These are phyloP conservation scores for Blastomyces parvus DNA, from an alignment of 2,329 filamentous ascomycete species.

Conservation along the genomic window DNA sequence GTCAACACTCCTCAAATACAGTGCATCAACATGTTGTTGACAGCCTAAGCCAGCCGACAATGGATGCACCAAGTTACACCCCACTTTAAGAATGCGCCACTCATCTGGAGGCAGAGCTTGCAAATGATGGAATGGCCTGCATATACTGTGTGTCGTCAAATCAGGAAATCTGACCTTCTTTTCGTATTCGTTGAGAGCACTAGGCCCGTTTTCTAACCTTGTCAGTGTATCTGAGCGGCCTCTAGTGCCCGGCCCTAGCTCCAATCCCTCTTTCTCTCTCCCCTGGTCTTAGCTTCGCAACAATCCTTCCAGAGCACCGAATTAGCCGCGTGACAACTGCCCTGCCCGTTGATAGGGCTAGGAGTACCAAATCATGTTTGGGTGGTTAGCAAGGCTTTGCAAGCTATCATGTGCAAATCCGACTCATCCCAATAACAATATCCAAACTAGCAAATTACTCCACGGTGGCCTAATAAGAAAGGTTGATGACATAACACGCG, in stretches of 20 bases:
- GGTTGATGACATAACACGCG: neutral
- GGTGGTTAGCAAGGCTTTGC: neutral
- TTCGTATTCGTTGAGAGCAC: neutral
- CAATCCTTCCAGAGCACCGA: neutral
- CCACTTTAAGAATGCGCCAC: neutral
- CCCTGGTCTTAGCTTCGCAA: neutral
- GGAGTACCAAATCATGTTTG: neutral
- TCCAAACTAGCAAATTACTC: neutral
- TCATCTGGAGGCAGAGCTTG: neutral
- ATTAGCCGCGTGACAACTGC: neutral
- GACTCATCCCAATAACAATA: neutral
- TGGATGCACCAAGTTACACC: neutral
- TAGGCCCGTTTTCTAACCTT: neutral
- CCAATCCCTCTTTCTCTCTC: neutral
- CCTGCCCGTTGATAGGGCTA: neutral
- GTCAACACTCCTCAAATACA: constrained; percentile 5
- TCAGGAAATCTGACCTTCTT: neutral
- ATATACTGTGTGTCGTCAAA: neutral
- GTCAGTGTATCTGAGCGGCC: neutral
- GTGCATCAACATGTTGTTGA: neutral
- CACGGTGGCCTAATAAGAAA: neutral
- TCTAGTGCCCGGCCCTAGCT: neutral
- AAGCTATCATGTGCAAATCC: neutral
- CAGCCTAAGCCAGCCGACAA: neutral
- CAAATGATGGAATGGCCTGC: neutral